These are phyloP conservation scores for Hemerocallis citrina DNA, from an alignment of 106 monocot species.

Conservation along the genomic window DNA sequence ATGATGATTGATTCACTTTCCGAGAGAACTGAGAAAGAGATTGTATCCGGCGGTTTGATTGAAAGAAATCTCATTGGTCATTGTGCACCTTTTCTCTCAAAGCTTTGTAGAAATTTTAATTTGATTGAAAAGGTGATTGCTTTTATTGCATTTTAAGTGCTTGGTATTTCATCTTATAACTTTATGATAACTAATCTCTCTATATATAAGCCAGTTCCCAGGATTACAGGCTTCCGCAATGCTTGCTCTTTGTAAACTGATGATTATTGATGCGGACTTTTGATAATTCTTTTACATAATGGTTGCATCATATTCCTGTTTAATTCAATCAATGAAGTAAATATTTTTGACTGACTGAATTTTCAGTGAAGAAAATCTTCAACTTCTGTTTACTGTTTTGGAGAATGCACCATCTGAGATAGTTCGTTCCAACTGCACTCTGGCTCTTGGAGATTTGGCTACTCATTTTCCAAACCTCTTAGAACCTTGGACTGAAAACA, in stretches of 20 bases:
- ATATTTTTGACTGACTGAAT: not conserved
- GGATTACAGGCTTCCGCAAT: conserved; percentile 88
- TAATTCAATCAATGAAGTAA: not conserved
- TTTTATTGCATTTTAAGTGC: not conserved
- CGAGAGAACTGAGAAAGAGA: conserved; percentile 93
- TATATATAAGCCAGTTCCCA: conserved; percentile 69
- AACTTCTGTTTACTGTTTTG: conserved; percentile 87
- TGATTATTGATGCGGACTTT: conserved; percentile 92
- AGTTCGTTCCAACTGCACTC: conserved; percentile 91
- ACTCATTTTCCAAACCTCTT: conserved; percentile 92
- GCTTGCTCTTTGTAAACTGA: conserved; percentile 89
- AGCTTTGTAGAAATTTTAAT: conserved; percentile 81
- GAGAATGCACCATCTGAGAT: conserved; percentile 78
- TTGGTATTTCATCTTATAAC: not conserved
- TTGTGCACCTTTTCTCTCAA: conserved; percentile 82
- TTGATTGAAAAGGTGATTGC: conserved; percentile 75
- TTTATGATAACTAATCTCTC: not conserved
- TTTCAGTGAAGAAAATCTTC: conserved; percentile 87
- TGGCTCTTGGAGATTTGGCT: conserved; percentile 90
- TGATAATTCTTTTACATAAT: conserved; percentile 48
- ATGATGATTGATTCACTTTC: conserved; percentile 65
- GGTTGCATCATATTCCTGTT: not conserved
- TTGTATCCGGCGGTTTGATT: conserved; percentile 41
- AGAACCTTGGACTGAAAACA: conserved; percentile 96
- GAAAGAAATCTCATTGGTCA: conserved; percentile 70